These are phyloP conservation scores for Umbelopsis sp. DNA, from an alignment of 192 early-diverging fungal species.

Conservation along the genomic window DNA sequence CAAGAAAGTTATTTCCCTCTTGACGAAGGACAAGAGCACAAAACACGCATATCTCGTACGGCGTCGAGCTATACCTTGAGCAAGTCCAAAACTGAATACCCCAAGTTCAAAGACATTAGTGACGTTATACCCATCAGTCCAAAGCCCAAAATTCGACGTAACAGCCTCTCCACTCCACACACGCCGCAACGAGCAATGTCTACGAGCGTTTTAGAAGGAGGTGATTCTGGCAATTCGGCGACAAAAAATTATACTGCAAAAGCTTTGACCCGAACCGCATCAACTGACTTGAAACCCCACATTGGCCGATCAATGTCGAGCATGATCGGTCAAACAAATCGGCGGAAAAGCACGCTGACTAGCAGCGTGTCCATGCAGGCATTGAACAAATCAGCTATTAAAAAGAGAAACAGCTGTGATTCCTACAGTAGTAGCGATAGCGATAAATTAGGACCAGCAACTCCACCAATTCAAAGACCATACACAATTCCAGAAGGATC, in stretches of 20 bases:
- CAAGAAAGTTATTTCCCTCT: background rate
- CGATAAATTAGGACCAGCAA: background rate
- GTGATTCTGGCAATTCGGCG: background rate
- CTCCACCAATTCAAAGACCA: background rate
- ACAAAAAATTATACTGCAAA: background rate
- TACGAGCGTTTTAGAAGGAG: slow-evolving; percentile 7
- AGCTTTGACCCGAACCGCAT: background rate
- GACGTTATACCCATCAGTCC: background rate
- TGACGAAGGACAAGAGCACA: background rate
- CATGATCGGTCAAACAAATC: background rate
- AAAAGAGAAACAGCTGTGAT: slow-evolving; percentile 3
- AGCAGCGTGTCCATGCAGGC: slow-evolving; percentile 11
- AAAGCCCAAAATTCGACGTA: background rate
- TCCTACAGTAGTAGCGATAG: slow-evolving; percentile 12
- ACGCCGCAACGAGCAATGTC: background rate
- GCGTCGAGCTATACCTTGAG: background rate
- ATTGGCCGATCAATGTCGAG: slow-evolving; percentile 3
- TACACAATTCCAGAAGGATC: slow-evolving; percentile 17
- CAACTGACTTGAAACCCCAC: background rate
- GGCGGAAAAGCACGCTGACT: background rate
- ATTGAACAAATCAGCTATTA: background rate
- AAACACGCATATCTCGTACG: background rate
- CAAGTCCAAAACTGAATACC: background rate
- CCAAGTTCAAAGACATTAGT: background rate
- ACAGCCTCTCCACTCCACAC: background rate